Base-by-base conservation (phyloP, 495 filamentous ascomycete species). In the Sabuloglossum arenarium region DNA sequence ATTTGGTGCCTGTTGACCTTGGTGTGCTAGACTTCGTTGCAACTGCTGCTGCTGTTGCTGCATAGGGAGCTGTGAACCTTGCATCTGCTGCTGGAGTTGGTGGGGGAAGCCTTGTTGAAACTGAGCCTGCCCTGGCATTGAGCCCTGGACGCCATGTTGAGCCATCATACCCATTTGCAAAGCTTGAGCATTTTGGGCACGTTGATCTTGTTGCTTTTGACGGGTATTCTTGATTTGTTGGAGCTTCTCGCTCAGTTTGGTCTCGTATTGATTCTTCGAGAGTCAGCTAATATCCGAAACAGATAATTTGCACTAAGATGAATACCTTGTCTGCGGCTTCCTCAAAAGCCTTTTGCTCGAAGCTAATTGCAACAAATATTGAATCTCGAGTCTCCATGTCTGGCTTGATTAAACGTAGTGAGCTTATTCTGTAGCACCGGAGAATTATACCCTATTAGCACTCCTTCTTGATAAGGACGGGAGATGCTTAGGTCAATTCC, bases 351-450 rank as follows among this genome's bases (percentile, higher is more conserved):
- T 70, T 71, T 29, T 65, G 61, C 58, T 78, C 75, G 45, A 73
- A 77, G 30, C 56, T 65, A 45, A 74, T 60, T n/a, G 75, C 75
- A 31, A 70, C 67, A 31, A 69, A 60, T n/a, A 73, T 64, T 25
- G 69, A 67, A 49, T 66, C 61, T 14, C 65, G 59, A 16, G 71
- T 45, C 37, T 69, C 63, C 56, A 73, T 67, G n/a, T 69, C 70
- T 51, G 72, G 71, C 59, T 74, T 70, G 42, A 77, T 71, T 14
- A 78, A 62, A 56, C 71, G 68, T 55, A 78, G 69, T 24, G 71
- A 73, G 25, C 69, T 68, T 42, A 73, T 68, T 70, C 73, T 74
- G 29, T 56, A n/a, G 12, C 28, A 11, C 3, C 11, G 21, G 12
- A 24, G 28, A 51, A 30, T 28, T 27, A 30, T 27, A 6, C 28